Base-by-base conservation (phyloP, 202 grass and related monocot species). In the Setaria italica region DNA sequence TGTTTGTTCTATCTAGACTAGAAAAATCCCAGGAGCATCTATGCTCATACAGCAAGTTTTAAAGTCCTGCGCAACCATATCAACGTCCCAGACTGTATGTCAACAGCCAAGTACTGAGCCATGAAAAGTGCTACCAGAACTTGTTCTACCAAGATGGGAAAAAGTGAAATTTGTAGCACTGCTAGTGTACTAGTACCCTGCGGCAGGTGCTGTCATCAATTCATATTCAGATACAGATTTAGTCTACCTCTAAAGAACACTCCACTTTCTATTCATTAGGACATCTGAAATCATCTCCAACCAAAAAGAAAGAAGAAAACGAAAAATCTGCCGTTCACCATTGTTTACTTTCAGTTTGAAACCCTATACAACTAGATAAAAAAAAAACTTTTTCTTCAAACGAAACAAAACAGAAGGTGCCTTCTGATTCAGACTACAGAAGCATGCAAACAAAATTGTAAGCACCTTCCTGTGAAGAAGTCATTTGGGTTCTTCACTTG, bases 401-500 rank as follows among this genome's bases (percentile, higher is more conserved):
- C 9, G 5, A 32, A n/a, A 79, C 11, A 43, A 6, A 60, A 68
- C 3, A 56, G 5, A 59, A 48, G 43, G 3, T 15, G n/a, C 58
- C 49, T 60, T 78, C 7, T 66, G 2, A 39, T 62, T 65, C 59
- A 34, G 39, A 49, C 43, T 33, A 66, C 35, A 58, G 25, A 76
- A 11, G 54, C 29, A 80, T 65, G 33, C 64, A 71, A 65, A 34
- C 37, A 79, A 79, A 64, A 60, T 45, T 58, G 39, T 54, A 77
- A 79, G 33, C 86, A 94, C 91, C 91, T 99, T 90, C 93, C 96
- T 39, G 96, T 94, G 79, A 96, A 96, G 86, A 94, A 96, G 77
- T 99, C 92, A 79, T 85, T 80, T 79, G 90, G 85, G 55, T 89
- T 92, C 41, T 82, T 88, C 82, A 99, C 83, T 85, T 99, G 93